phyloP scores from a whole-genome alignment of 805 yeast genomes.

The Barnettozyma siamensis region DNA sequence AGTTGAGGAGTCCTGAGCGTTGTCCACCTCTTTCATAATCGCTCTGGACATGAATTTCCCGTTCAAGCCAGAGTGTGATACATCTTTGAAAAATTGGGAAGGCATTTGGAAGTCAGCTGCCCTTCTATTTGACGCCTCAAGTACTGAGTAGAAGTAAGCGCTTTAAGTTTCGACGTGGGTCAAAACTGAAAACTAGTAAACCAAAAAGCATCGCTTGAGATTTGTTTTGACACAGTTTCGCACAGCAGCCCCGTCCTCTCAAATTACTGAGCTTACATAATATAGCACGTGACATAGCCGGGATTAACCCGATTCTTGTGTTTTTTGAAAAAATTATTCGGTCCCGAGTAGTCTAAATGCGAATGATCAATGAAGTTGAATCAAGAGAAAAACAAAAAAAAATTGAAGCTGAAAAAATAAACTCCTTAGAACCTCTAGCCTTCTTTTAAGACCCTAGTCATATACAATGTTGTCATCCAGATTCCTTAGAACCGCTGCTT shows the following conservation, averaged over 20 bases:
- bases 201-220: too few species aligned
- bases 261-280: too few species aligned
- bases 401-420: conserved; percentile 1
- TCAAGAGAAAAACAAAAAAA: conserved; percentile 1
- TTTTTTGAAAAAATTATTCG: conserved; percentile 3
- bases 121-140: too few species aligned
- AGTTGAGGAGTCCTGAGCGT: conserved; percentile 1
- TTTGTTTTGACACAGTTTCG: too few species aligned
- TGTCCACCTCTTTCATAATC: conserved; percentile 7
- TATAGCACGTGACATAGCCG: conserved; percentile 5
- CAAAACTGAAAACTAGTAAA: too few species aligned
- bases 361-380: background rate
- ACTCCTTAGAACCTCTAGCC: background rate
- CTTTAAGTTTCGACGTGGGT: too few species aligned
- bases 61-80: conserved; percentile 13
- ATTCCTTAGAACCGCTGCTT: conserved; percentile 55
- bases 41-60: conserved; percentile 20
- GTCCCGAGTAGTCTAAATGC: conserved; percentile 6
- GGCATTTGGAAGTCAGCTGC: conserved; percentile 18
- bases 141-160: too few species aligned
- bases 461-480: conserved; percentile 84
- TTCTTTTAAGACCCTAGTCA: conserved; percentile 30
- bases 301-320: background rate
- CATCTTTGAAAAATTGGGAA: conserved; percentile 23
- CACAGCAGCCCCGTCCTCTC: too few species aligned